These are phyloP conservation scores for Saccharomyces hybrid DNA, from an alignment of 1,139 yeast species.

Conservation along the genomic window DNA sequence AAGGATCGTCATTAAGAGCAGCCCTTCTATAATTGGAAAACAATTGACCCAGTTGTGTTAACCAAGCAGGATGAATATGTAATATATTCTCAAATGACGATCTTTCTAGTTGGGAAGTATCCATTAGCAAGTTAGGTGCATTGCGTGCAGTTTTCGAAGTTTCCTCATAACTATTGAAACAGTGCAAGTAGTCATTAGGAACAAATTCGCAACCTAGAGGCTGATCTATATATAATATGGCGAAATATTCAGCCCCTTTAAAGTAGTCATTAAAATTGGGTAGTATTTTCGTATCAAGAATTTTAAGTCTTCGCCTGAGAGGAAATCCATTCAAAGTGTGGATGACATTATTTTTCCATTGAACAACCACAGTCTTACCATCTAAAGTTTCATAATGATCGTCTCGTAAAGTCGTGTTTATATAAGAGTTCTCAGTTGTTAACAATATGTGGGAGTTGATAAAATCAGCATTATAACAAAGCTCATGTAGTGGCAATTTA, in stretches of 20 bases:
- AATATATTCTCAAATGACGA: conserved; percentile 18
- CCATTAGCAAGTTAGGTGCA: background rate
- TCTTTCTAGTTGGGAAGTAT: background rate
- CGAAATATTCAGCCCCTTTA: conserved; percentile 39
- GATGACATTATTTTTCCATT: conserved; percentile 42
- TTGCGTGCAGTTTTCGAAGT: background rate
- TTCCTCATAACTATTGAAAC: background rate
- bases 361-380: conserved; percentile 50
- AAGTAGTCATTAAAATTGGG: conserved; percentile 40
- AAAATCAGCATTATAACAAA: conserved; percentile 62
- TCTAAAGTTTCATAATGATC: conserved; percentile 46
- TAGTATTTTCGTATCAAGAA: conserved; percentile 41
- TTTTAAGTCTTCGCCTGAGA: conserved; percentile 39
- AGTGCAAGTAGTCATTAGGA: conserved; percentile 29
- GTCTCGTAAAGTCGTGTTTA: conserved; percentile 2
- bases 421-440: conserved; percentile 6
- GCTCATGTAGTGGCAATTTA: conserved; percentile 41
- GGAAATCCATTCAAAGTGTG: conserved; percentile 55
- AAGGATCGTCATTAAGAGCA: conserved; percentile 6
- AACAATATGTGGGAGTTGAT: conserved; percentile 61
- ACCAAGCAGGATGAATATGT: conserved; percentile 26
- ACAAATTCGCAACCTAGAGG: conserved; percentile 32
- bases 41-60: conserved; percentile 17
- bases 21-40: conserved; percentile 25
- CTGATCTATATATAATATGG: conserved; percentile 46